These are phyloP conservation scores for Chrysophaeum taylorii DNA, from an alignment of 352 stramenopile genomes.

Conservation along the genomic window DNA sequence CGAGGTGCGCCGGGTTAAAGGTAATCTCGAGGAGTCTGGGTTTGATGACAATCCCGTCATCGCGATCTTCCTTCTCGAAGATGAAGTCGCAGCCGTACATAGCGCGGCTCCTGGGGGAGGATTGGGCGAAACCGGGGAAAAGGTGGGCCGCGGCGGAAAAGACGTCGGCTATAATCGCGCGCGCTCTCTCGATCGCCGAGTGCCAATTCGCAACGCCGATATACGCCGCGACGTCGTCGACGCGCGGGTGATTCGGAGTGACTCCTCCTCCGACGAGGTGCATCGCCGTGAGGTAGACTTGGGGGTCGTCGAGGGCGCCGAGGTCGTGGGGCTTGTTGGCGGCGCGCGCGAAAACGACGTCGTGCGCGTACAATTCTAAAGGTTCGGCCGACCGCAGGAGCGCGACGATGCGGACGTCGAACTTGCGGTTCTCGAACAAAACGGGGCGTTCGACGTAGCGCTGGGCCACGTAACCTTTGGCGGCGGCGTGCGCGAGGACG, in stretches of 20 bases:
- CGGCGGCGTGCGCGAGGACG: neutral
- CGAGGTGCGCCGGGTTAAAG: neutral
- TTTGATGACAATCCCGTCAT: no score
- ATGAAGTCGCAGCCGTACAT: slow-evolving; percentile 10
- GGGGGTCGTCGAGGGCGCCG: neutral
- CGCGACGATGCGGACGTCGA: neutral
- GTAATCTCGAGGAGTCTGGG: slow-evolving; percentile 7
- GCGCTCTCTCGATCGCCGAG: neutral
- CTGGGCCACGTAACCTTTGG: neutral
- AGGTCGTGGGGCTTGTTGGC: slow-evolving; percentile 6
- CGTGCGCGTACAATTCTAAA: slow-evolving; percentile 4
- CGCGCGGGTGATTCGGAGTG: no score
- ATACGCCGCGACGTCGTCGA: neutral
- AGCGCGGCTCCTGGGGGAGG: neutral
- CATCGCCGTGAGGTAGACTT: slow-evolving; percentile 5
- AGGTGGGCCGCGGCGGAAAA: neutral
- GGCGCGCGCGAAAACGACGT: neutral
- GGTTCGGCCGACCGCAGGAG: slow-evolving; percentile 5
- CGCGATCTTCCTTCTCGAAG: neutral
- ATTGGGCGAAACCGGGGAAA: neutral
- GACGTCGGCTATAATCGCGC: neutral
- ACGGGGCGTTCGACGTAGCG: neutral
- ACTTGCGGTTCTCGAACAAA: neutral
- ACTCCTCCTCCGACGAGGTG: no score
- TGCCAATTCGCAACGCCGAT: neutral